Percentiles rank a stretch among this genome's conserved stretches.
These are phyloP conservation scores for Thraustotheca clavata DNA, from an alignment of 352 stramenopile genomes.

Conservation along the genomic window DNA sequence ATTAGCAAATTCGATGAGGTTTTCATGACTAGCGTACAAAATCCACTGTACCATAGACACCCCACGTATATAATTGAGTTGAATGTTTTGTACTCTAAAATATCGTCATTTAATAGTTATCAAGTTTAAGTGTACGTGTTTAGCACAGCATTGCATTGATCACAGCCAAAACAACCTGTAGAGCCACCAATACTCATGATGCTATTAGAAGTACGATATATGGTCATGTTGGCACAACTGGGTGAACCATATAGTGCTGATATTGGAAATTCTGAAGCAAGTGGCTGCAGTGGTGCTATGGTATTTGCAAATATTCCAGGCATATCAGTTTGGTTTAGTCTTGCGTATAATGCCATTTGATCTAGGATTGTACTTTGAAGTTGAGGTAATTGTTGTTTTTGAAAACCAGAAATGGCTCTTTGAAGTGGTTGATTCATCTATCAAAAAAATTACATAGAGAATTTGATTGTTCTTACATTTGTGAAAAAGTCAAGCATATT, in stretches of 20 bases:
- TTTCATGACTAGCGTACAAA: constrained; percentile 6
- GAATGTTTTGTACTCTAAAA: constrained; percentile 36
- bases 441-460: background rate
- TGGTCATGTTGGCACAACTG: constrained; percentile 39
- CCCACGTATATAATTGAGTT: constrained; percentile 41
- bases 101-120: constrained; percentile 27
- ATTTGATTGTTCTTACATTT: background rate
- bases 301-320: background rate
- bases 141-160: constrained; percentile 35
- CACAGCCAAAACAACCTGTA: constrained; percentile 59
- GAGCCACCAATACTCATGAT: constrained; percentile 45
- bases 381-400: background rate
- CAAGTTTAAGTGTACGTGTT: constrained; percentile 14
- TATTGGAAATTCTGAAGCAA: background rate
- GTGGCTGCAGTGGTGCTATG: background rate
- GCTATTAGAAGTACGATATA: constrained; percentile 33
- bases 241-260: background rate
- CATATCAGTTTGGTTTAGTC: constrained; percentile 10
- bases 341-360: constrained; percentile 9
- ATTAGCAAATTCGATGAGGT: constrained; percentile 7
- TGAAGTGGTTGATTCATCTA: background rate
- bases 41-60: constrained; percentile 32
- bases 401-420: background rate
- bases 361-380: background rate
- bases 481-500: background rate